Evolutionary conservation across 1,284 basidiomycete species (phyloP).

Genomic region (Tylopilus sp.): DNA sequence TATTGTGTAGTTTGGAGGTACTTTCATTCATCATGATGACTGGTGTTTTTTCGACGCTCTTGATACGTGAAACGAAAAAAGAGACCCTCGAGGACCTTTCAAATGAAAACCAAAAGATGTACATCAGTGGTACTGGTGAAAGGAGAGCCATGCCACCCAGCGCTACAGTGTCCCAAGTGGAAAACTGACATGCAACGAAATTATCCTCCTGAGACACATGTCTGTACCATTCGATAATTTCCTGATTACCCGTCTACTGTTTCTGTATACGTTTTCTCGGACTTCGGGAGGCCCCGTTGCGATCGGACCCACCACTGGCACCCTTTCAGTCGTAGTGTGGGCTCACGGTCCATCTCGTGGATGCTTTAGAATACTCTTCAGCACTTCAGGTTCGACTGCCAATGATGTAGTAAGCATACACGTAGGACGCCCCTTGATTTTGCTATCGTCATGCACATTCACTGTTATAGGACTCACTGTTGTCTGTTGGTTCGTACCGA

Average conservation of each 20-base stretch:
- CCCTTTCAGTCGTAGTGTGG: not conserved
- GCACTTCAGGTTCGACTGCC: not conserved
- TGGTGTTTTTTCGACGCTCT: conserved; percentile 15
- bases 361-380: not conserved
- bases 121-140: not conserved
- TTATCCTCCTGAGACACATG: too few relatives aligned
- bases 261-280: not conserved
- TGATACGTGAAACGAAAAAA: conserved; percentile 15
- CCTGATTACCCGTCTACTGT: not conserved
- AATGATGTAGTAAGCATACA: not conserved
- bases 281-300: not conserved
- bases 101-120: conserved; percentile 12
- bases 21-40: conserved; percentile 23
- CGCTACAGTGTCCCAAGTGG: not conserved
- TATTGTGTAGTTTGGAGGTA: conserved; percentile 6
- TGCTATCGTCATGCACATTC: too few relatives aligned
- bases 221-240: not conserved
- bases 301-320: not conserved
- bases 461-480: too few relatives aligned
- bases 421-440: too few relatives aligned
- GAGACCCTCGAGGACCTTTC: conserved; percentile 16
- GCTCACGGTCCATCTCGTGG: not conserved
- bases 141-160: not conserved
- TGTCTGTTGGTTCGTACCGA: too few relatives aligned
- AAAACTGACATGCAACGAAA: not conserved